A percentile compares a stretch with the other conserved stretches of the same genome.
Evolutionary conservation across 2,329 filamentous ascomycete species (phyloP).

Genomic region (Chaetomium globosum): DNA sequence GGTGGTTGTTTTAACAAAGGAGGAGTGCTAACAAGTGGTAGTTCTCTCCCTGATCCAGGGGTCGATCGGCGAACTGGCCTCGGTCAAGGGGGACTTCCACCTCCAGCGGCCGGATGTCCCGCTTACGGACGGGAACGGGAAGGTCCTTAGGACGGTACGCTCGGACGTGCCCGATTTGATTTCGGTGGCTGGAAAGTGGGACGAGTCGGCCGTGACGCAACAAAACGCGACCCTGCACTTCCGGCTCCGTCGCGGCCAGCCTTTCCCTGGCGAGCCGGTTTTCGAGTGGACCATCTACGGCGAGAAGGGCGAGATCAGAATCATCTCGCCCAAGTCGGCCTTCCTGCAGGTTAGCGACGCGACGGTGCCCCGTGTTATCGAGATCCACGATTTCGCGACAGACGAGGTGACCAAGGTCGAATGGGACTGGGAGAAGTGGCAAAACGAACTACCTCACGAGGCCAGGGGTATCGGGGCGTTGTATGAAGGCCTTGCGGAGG

Average conservation of each 20-base stretch:
- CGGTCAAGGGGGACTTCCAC: slow-evolving; percentile 46
- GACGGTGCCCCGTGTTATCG: slow-evolving; percentile 42
- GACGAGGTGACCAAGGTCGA: slow-evolving; percentile 49
- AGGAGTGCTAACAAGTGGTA: slow-evolving; percentile 36
- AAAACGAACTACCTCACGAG: slow-evolving; percentile 48
- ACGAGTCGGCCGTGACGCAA: slow-evolving; percentile 36
- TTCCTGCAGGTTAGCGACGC: slow-evolving; percentile 42
- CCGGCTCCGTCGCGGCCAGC: slow-evolving; percentile 52
- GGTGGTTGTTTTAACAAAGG: too few species aligned
- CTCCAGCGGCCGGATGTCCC: slow-evolving; percentile 49
- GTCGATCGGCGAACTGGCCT: slow-evolving; percentile 48
- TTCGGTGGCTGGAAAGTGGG: slow-evolving; percentile 38
- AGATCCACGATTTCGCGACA: slow-evolving; percentile 55
- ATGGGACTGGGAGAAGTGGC: slow-evolving; percentile 52
- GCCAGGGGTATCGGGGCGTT: slow-evolving; percentile 56
- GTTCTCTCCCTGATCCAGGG: slow-evolving; percentile 52
- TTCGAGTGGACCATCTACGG: slow-evolving; percentile 56
- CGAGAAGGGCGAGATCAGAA: slow-evolving; percentile 53
- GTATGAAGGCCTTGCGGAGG: slow-evolving; percentile 55
- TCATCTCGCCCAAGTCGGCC: slow-evolving; percentile 39
- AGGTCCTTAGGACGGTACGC: slow-evolving; percentile 24
- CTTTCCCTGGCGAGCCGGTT: slow-evolving; percentile 51
- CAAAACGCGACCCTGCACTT: slow-evolving; percentile 45
- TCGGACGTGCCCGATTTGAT: slow-evolving; percentile 41
- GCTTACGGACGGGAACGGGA: slow-evolving; percentile 43